Conservation (phyloP, 139 green algal genomes). For the Haematococcus lacustris region DNA sequence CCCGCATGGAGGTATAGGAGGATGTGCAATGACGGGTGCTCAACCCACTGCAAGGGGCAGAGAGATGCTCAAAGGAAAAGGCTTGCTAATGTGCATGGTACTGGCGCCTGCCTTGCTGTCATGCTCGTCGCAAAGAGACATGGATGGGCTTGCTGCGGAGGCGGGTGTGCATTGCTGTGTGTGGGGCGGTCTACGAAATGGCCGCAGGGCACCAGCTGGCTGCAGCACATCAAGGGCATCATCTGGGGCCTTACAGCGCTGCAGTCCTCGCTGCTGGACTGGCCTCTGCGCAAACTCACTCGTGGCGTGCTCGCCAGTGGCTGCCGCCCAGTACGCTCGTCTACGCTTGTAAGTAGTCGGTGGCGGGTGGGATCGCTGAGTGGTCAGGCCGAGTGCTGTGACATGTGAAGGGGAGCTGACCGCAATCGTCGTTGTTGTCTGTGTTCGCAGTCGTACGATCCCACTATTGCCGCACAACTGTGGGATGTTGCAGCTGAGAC, state of each 20-base stretch:
- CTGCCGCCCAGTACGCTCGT: slow-evolving; percentile 4
- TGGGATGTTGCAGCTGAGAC: slow-evolving; percentile 3
- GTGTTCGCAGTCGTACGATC: neutral
- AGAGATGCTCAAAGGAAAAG: neutral
- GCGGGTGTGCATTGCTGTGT: neutral
- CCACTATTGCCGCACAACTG: neutral
- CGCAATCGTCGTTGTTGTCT: neutral
- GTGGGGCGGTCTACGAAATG: neutral
- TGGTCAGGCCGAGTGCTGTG: neutral
- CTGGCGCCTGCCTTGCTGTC: too few relatives aligned
- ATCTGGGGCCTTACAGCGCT: slow-evolving; percentile 9
- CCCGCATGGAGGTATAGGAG: neutral
- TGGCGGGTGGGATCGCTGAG: too few relatives aligned
- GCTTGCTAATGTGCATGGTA: too few relatives aligned
- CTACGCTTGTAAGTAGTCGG: slow-evolving; percentile 4
- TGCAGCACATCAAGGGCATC: neutral
- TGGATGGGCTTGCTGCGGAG: neutral
- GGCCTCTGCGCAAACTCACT: slow-evolving; percentile 8
- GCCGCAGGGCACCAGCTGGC: slow-evolving; percentile 1
- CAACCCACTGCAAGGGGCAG: neutral
- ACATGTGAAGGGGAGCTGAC: neutral
- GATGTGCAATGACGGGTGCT: neutral
- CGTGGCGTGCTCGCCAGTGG: neutral
- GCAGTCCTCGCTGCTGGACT: slow-evolving; percentile 1
- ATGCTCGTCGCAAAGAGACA: too few relatives aligned